These are phyloP conservation scores for Apiospora koreana DNA, from an alignment of 2,329 filamentous ascomycete species.

Conservation along the genomic window DNA sequence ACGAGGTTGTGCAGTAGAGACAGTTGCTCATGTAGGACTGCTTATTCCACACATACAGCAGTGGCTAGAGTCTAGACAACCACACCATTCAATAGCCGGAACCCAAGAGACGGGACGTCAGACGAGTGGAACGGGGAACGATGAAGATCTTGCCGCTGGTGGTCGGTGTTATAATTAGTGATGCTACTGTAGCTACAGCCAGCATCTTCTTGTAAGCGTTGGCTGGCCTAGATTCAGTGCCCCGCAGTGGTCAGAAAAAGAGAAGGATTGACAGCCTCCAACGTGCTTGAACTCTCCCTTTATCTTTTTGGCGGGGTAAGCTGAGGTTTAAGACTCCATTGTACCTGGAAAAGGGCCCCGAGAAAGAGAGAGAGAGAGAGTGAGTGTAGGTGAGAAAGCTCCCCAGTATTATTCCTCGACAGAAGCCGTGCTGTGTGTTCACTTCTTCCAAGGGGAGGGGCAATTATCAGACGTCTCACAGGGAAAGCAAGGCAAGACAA, in stretches of 20 bases:
- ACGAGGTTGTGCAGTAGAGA: background rate
- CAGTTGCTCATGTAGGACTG: background rate
- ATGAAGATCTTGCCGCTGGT: background rate
- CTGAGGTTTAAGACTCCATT: background rate
- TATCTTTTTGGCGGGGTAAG: background rate
- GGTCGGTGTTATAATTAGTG: background rate
- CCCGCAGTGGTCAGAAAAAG: background rate
- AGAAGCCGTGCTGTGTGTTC: background rate
- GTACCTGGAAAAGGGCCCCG: background rate
- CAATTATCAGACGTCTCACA: background rate
- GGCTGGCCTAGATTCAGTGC: background rate
- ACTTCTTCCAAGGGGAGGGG: background rate
- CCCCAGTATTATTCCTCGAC: background rate
- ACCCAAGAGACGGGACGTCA: too few relatives aligned
- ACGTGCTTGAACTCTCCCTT: background rate
- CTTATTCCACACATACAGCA: too few relatives aligned
- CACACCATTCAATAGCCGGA: background rate
- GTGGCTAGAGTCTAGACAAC: background rate
- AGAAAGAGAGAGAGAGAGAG: background rate
- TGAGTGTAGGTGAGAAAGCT: background rate
- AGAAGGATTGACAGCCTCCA: background rate
- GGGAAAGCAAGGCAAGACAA: background rate
- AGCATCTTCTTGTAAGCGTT: background rate
- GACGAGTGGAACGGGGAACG: background rate
- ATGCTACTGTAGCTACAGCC: background rate